A percentile compares a stretch with the other conserved stretches of the same genome.
These are phyloP conservation scores for Clausena lansium DNA, from an alignment of 345 rosid species.

Conservation along the genomic window DNA sequence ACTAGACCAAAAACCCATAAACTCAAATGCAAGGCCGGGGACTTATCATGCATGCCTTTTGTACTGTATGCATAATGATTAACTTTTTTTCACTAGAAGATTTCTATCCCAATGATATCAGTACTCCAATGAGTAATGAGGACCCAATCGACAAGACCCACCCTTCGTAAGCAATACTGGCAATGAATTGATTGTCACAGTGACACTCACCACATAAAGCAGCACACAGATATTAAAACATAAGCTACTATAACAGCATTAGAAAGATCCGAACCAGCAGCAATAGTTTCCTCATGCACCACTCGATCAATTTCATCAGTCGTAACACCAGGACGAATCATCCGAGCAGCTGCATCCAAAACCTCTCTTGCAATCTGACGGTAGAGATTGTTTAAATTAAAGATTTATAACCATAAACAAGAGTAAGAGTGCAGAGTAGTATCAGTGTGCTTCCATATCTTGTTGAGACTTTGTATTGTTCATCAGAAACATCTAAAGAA, in stretches of 20 bases:
- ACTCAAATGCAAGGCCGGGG: neutral
- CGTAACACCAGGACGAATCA: conserved; percentile 80
- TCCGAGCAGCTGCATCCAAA: conserved; percentile 84
- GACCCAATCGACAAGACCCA: neutral
- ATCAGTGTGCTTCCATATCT: neutral
- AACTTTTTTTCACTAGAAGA: neutral
- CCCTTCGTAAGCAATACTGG: neutral
- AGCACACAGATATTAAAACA: neutral
- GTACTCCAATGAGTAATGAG: neutral
- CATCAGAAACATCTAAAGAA: neutral
- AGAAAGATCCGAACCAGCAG: conserved; percentile 54
- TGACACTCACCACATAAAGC: neutral
- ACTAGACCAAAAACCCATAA: neutral
- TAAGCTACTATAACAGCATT: neutral
- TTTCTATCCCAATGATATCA: neutral
- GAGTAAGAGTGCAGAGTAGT: neutral
- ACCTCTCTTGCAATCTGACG: conserved; percentile 81
- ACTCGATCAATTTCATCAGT: conserved; percentile 96
- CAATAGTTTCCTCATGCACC: conserved; percentile 85
- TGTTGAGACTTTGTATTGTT: neutral
- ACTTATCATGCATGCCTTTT: neutral
- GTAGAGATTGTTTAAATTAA: neutral
- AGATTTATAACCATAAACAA: neutral
- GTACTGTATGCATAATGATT: neutral
- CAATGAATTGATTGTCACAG: neutral